phyloP scores from a whole-genome alignment of 805 yeast genomes.

The Candida argentea region DNA sequence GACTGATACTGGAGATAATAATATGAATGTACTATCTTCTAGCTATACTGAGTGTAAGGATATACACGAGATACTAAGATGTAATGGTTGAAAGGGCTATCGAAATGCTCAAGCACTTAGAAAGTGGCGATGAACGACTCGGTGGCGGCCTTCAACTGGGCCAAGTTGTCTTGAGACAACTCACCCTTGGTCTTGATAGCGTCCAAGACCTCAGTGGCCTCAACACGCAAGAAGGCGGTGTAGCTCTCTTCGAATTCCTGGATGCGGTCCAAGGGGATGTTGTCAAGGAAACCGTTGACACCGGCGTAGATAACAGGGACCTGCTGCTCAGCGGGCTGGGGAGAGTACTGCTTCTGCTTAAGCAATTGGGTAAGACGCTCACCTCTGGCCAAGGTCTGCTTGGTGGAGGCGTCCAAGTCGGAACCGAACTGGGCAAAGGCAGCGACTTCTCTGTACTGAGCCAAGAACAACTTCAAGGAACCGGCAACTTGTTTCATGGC shows the following conservation, averaged over 20 bases:
- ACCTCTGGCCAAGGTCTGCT: constrained; percentile 98
- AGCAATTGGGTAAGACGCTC: constrained; percentile 98
- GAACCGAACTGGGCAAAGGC: constrained; percentile 99
- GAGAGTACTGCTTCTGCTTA: constrained; percentile 95
- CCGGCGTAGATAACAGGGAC: constrained; percentile 98
- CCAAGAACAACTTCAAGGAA: constrained; percentile 99
- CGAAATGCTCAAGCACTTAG: constrained; percentile 20
- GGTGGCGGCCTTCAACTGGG: constrained; percentile 80
- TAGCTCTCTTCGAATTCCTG: constrained; percentile 88
- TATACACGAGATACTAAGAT: too few species aligned
- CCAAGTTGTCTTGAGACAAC: constrained; percentile 80
- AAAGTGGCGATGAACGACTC: constrained; percentile 90
- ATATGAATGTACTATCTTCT: too few species aligned
- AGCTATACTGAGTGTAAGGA: too few species aligned
- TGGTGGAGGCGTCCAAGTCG: constrained; percentile 98
- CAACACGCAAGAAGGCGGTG: constrained; percentile 85
- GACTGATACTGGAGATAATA: too few species aligned
- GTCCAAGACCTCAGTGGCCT: constrained; percentile 73
- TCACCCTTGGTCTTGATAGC: constrained; percentile 86
- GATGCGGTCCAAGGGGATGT: constrained; percentile 73
- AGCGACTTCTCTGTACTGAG: constrained; percentile 99
- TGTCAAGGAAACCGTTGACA: constrained; percentile 98
- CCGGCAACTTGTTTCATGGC: constrained; percentile 99
- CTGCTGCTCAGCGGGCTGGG: constrained; percentile 97
- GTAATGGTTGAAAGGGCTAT: background rate